These are phyloP conservation scores for Penicillium sp. DNA, from an alignment of 2,329 filamentous ascomycete genomes.

Conservation along the genomic window DNA sequence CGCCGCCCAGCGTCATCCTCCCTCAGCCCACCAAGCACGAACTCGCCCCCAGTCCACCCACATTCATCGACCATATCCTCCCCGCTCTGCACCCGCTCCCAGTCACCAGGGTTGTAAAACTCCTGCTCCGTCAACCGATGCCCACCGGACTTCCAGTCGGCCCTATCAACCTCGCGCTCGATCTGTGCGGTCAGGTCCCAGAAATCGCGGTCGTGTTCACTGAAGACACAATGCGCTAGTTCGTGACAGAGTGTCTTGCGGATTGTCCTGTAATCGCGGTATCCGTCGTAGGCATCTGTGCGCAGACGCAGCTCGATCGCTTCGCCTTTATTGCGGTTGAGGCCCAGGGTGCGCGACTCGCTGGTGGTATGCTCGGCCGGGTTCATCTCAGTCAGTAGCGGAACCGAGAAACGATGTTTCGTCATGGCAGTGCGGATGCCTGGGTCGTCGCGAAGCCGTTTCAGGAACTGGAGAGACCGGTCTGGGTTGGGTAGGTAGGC, in stretches of 20 bases:
- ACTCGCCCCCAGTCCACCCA: conserved; percentile 76
- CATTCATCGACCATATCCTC: conserved; percentile 63
- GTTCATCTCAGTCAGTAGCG: conserved; percentile 92
- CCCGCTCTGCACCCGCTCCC: conserved; percentile 49
- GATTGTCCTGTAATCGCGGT: conserved; percentile 87
- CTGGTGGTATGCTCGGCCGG: conserved; percentile 78
- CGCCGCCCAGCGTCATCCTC: conserved; percentile 42
- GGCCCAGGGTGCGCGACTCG: conserved; percentile 75
- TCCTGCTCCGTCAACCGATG: conserved; percentile 57
- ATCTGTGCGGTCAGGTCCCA: conserved; percentile 87
- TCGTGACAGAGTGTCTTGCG: conserved; percentile 93
- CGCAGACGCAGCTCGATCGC: conserved; percentile 85
- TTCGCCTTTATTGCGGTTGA: conserved; percentile 85
- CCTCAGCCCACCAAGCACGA: conserved; percentile 62
- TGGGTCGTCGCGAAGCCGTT: conserved; percentile 73
- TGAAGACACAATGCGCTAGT: conserved; percentile 84
- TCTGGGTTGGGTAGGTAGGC: conserved; percentile 72
- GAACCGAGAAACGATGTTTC: conserved; percentile 79
- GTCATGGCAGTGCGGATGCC: conserved; percentile 83
- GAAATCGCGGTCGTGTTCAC: conserved; percentile 79
- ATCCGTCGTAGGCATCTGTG: conserved; percentile 94
- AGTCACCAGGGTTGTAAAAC: conserved; percentile 59
- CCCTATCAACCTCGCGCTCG: conserved; percentile 76
- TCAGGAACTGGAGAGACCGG: conserved; percentile 67
- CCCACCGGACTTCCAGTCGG: conserved; percentile 74